Conservation (phyloP, 495 filamentous ascomycete genomes). For the Clavariopsis aquatica region DNA sequence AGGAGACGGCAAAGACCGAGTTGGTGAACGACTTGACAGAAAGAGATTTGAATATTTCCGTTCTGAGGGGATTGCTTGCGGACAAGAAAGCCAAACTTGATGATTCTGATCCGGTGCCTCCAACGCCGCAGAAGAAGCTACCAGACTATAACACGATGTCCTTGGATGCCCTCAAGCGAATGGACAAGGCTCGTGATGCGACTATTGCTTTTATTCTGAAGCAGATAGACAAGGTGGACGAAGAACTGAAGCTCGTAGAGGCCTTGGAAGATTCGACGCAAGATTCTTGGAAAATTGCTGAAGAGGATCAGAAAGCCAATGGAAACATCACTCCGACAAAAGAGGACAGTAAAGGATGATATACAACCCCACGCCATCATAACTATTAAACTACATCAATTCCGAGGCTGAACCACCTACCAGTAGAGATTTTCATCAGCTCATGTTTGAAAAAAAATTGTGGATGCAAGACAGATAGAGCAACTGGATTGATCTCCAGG, state of each 20-base stretch:
- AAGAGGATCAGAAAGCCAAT: constrained; percentile 25
- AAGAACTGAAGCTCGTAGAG: constrained; percentile 16
- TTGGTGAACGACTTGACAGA: constrained; percentile 42
- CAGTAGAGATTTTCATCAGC: too few relatives aligned
- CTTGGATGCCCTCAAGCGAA: constrained; percentile 39
- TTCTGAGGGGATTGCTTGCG: constrained; percentile 45
- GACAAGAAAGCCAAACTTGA: constrained; percentile 39
- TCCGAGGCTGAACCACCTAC: too few relatives aligned
- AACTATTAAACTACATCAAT: too few relatives aligned
- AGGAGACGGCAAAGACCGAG: constrained; percentile 35
- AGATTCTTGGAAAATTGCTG: constrained; percentile 9
- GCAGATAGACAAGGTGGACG: constrained; percentile 49
- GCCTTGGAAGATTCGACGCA: constrained; percentile 16
- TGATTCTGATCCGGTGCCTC: constrained; percentile 15
- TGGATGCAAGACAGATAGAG: too few relatives aligned
- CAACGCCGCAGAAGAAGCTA: constrained; percentile 34
- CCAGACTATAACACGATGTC: constrained; percentile 44
- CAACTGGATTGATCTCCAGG: too few relatives aligned
- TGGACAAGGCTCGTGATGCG: constrained; percentile 50
- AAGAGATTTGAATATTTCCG: constrained; percentile 46
- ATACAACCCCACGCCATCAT: too few relatives aligned
- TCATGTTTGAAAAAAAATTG: too few relatives aligned
- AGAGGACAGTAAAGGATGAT: neutral
- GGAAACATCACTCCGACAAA: neutral
- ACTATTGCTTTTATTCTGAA: constrained; percentile 49